Evolutionary conservation across 306 rosid species (phyloP).

Genomic region (Begonia loranthoides): DNA sequence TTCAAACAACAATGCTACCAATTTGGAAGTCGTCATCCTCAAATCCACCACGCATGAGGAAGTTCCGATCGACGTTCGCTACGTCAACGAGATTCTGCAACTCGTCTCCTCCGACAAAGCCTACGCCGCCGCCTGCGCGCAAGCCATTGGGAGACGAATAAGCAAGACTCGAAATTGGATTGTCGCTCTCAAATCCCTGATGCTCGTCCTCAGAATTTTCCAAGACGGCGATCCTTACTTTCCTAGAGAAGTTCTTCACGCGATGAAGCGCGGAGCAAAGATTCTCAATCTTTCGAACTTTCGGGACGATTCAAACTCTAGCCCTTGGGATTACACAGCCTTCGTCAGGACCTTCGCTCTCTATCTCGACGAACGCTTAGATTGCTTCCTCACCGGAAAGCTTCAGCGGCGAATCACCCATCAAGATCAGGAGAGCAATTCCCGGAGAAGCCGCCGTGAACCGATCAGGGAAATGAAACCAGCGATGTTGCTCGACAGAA

Average conservation of each 20-base stretch:
- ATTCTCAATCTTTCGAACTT: constrained; percentile 69
- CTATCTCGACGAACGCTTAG: constrained; percentile 73
- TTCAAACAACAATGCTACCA: constrained; percentile 30
- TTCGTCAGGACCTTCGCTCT: constrained; percentile 57
- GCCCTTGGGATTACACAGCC: constrained; percentile 68
- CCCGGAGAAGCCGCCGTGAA: constrained; percentile 10
- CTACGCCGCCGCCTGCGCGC: constrained; percentile 51
- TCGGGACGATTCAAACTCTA: constrained; percentile 55
- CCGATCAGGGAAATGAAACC: constrained; percentile 61
- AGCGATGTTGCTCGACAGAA: constrained; percentile 36
- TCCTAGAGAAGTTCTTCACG: constrained; percentile 59
- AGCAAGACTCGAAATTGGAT: constrained; percentile 59
- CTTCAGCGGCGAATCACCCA: constrained; percentile 43
- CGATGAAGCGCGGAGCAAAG: constrained; percentile 59
- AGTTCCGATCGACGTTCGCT: constrained; percentile 49
- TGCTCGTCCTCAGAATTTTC: constrained; percentile 55
- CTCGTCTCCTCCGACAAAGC: constrained; percentile 38
- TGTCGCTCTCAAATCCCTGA: constrained; percentile 68
- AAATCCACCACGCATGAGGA: constrained; percentile 74
- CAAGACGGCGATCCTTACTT: constrained; percentile 79
- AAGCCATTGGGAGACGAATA: constrained; percentile 46
- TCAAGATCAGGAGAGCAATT: constrained; percentile 3
- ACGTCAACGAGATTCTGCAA: constrained; percentile 40
- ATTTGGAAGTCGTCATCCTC: constrained; percentile 51
- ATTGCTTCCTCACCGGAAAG: constrained; percentile 66